phyloP scores from a whole-genome alignment of 768 basidiomycete genomes.

The Phaeolepiota aurea region DNA sequence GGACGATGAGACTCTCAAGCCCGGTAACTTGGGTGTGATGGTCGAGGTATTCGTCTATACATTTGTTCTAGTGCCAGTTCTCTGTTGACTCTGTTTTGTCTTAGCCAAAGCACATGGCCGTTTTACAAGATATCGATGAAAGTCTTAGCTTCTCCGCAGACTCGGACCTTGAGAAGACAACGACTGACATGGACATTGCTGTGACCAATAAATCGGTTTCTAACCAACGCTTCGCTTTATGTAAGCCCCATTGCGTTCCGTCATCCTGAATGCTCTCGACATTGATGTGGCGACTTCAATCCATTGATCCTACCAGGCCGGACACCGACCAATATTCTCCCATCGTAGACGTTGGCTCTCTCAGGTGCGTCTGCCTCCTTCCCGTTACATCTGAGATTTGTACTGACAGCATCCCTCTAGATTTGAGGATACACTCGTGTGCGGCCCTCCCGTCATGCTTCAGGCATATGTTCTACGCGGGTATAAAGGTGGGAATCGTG shows the following conservation, averaged over 20 bases:
- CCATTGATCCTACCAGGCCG: too few relatives aligned
- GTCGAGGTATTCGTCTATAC: background rate
- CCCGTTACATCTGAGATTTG: background rate
- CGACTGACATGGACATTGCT: too few relatives aligned
- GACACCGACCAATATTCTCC: conserved; percentile 5
- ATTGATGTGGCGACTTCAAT: too few relatives aligned
- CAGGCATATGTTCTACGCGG: conserved; percentile 6
- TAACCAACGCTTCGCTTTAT: too few relatives aligned
- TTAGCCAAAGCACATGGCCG: background rate
- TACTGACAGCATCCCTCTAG: background rate
- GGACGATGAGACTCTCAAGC: background rate
- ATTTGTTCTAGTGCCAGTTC: too few relatives aligned
- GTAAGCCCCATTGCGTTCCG: too few relatives aligned
- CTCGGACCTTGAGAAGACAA: too few relatives aligned
- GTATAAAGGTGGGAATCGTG: conserved; percentile 3
- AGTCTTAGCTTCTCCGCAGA: too few relatives aligned
- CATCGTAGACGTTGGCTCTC: conserved; percentile 4
- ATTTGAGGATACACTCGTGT: conserved; percentile 3
- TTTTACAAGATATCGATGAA: too few relatives aligned
- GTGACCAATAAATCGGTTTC: too few relatives aligned
- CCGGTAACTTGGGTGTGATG: background rate
- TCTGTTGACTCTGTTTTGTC: background rate
- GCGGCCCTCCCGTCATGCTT: conserved; percentile 6
- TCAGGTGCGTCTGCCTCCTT: background rate
- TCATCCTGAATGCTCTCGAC: too few relatives aligned